Conservation (phyloP, 2,329 filamentous ascomycete genomes). For the Lecanicillium sp. region DNA sequence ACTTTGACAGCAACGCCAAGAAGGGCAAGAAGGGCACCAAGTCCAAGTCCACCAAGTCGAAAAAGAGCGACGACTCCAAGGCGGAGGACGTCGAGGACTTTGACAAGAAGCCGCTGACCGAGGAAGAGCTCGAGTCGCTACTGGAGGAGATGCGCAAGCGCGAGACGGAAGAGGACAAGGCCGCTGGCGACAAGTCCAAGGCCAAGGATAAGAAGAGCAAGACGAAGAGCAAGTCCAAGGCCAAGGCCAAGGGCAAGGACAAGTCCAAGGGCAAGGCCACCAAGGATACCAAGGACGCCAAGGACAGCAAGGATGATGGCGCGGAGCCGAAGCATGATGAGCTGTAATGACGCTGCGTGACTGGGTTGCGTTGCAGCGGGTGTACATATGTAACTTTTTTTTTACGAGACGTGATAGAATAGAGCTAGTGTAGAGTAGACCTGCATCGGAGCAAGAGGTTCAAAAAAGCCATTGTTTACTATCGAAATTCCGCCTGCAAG, state of each 20-base stretch:
- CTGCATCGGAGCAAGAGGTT: no score
- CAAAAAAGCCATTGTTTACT: no score
- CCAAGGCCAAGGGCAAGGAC: constrained; percentile 8
- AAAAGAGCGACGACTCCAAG: constrained; percentile 25
- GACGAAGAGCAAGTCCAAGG: constrained; percentile 14
- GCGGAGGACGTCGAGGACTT: constrained; percentile 22
- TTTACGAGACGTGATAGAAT: no score
- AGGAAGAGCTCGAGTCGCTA: constrained; percentile 46
- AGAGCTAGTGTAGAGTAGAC: no score
- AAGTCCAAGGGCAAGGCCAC: constrained; percentile 33
- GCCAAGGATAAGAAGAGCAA: constrained; percentile 16
- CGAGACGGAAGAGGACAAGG: constrained; percentile 19
- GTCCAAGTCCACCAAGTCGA: constrained; percentile 32
- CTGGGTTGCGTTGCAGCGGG: not conserved
- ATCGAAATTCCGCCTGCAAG: no score
- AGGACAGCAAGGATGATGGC: constrained; percentile 1
- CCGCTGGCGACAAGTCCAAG: constrained; percentile 19
- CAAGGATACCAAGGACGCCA: constrained; percentile 15
- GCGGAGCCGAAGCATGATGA: constrained; percentile 6
- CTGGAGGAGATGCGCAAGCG: constrained; percentile 24
- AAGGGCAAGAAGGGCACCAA: constrained; percentile 38
- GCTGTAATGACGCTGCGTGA: constrained; percentile 3
- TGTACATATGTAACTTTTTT: constrained; percentile 9
- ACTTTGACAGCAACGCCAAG: constrained; percentile 40
- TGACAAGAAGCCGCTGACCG: constrained; percentile 23